Conservation (phyloP, 345 rosid species). For the Linum usitatissimum region DNA sequence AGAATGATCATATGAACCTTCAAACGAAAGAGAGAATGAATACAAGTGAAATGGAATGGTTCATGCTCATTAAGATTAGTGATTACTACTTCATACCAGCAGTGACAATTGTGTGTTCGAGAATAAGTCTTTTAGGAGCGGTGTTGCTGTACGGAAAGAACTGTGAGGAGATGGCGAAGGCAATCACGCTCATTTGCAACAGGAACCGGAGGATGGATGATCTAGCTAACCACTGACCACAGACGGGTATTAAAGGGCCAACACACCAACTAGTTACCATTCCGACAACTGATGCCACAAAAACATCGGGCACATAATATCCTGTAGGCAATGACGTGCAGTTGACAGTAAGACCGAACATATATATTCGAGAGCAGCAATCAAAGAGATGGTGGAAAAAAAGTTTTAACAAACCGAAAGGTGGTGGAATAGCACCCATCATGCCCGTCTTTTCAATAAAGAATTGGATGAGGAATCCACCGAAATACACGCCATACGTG, state of each 20-base stretch:
- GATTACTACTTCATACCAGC: constrained; percentile 38
- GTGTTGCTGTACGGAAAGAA: constrained; percentile 79
- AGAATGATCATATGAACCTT: too few species aligned
- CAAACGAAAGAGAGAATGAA: background rate
- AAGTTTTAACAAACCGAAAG: constrained; percentile 65
- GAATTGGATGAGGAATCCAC: constrained; percentile 68
- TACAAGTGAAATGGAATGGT: background rate
- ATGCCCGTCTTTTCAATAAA: constrained; percentile 95
- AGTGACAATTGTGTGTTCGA: constrained; percentile 70
- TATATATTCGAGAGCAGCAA: background rate
- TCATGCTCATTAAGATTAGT: background rate
- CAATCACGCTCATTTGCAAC: constrained; percentile 54
- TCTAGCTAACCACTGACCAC: constrained; percentile 71
- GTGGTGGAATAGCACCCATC: constrained; percentile 89
- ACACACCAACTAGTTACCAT: constrained; percentile 63
- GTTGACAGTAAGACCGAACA: background rate
- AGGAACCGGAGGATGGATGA: constrained; percentile 58
- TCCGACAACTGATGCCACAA: constrained; percentile 66
- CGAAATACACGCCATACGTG: constrained; percentile 57
- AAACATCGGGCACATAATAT: constrained; percentile 52
- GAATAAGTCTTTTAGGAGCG: constrained; percentile 85
- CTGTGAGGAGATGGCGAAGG: constrained; percentile 76
- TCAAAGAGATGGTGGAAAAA: constrained; percentile 4
- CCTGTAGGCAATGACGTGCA: constrained; percentile 42
- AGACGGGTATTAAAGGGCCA: constrained; percentile 73